Base-by-base conservation (phyloP, 2,329 filamentous ascomycete genomes). In the Fusarium albosuccineum region DNA sequence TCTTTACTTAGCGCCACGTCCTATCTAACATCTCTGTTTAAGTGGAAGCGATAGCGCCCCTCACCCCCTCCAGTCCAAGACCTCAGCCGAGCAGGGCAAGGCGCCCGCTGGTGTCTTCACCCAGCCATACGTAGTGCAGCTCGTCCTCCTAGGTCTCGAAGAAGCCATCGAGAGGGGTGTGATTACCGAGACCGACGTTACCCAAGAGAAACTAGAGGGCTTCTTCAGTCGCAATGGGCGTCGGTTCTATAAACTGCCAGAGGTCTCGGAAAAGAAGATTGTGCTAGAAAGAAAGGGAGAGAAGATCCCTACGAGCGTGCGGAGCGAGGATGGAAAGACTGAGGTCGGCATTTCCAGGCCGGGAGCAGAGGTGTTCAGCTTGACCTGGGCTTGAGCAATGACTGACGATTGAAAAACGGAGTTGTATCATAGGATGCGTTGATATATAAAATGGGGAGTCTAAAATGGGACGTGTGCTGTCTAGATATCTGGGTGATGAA, bases 41-140 rank as follows among this genome's bases (percentile, higher is more conserved):
- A 82, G 79, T 64, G 83, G 83, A 58, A 90, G 84, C 27, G 89
- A 91, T 71, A 88, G 85, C 6, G 89, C 89, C 44, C 89, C 89
- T 36, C 90, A 92, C 74, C 85, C 85, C 10, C 79, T 87, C 5
- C 74, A 76, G n/a, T 84, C 86, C 62, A 92, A 92, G 79, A 83
- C 75, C 1, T 71, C 71, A 16, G 77, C 75, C 7, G 74, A 75
- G 53, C 84, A 80, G 50, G 83, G 82, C 48, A 85, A 82, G 75
- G 86, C 89, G 1, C 87, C 90, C 0, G 92, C 92, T 0, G 92
- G 92, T 5, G 91, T 94, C 42, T 95, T 93, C 76, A 94, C 92
- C 1, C 92, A 95, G 79, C 89, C 90, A 5, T 89, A 89, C 74
- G 89, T 88, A 0, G 83, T 89, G 2, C 88, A 88, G 56, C 83